phyloP scores from a whole-genome alignment of 2,329 filamentous ascomycete genomes.

The Acephala macrosclerotiorum region DNA sequence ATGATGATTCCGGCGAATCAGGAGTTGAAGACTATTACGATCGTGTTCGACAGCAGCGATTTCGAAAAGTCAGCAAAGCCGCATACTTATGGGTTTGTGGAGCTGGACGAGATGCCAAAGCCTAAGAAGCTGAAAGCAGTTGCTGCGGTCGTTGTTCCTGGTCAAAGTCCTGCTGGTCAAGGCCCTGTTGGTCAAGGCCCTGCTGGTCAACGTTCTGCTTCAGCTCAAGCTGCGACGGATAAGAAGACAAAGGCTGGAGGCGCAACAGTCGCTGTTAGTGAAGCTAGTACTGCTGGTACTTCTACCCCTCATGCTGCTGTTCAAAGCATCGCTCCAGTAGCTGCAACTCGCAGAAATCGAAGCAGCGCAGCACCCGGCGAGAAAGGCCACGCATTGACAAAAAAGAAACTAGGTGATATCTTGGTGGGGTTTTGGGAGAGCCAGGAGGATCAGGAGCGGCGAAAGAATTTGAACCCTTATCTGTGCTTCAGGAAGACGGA shows the following conservation, averaged over 20 bases:
- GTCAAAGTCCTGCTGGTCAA: not conserved
- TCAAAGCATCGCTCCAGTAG: no score
- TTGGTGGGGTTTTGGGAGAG: not conserved
- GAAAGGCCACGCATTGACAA: no score
- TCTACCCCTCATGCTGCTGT: no score
- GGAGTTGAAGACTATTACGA: constrained; percentile 17
- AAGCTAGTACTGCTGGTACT: no score
- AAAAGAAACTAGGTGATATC: not conserved
- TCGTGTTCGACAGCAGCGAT: constrained; percentile 22
- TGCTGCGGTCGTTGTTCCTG: not conserved
- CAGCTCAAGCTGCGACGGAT: no score
- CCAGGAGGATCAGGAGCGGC: no score
- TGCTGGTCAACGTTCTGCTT: no score
- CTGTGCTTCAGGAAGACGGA: not conserved
- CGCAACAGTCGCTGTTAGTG: no score
- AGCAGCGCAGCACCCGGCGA: no score
- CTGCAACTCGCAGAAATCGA: no score
- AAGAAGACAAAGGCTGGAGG: no score
- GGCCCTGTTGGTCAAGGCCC: not conserved
- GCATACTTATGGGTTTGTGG: constrained; percentile 13
- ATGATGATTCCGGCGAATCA: constrained; percentile 14
- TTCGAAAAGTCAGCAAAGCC: constrained; percentile 9
- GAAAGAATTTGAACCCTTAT: no score
- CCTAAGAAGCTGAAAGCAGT: not conserved
- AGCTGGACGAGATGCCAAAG: not conserved